Evolutionary conservation across 2,329 filamentous ascomycete species (phyloP).

Genomic region (Fragosphaeria purpurea): DNA sequence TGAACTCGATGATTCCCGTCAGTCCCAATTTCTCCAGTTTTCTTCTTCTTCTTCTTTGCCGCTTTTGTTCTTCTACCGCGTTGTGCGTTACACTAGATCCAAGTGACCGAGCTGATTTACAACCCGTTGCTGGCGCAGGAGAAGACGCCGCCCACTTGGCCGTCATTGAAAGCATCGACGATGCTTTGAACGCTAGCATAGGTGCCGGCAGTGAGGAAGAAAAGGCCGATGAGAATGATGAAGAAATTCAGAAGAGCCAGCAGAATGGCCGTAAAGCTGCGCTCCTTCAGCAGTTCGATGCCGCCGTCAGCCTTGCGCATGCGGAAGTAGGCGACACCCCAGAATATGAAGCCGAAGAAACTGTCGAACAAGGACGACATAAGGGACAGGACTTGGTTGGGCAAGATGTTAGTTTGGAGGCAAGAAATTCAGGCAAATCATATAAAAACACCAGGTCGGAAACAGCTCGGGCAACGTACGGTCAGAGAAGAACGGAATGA

Average conservation of each 20-base stretch:
- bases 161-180: conserved; percentile 57
- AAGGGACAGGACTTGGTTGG: conserved; percentile 45
- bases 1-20: too few relatives aligned
- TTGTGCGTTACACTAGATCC: too few relatives aligned
- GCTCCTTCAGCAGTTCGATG: conserved; percentile 38
- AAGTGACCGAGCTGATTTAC: conserved; percentile 20
- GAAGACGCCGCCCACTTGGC: conserved; percentile 61
- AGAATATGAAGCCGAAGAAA: conserved; percentile 94
- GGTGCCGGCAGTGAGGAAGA: conserved; percentile 74
- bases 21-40: too few relatives aligned
- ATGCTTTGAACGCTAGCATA: conserved; percentile 70
- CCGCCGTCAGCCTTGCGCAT: conserved; percentile 60
- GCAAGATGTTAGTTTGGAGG: neutral
- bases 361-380: conserved; percentile 89
- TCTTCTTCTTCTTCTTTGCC: too few relatives aligned
- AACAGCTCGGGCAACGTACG: conserved; percentile 28
- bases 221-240: conserved; percentile 65
- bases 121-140: conserved; percentile 61
- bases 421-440: too few relatives aligned
- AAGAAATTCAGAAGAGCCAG: conserved; percentile 58
- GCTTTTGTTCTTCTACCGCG: too few relatives aligned
- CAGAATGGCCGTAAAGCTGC: conserved; percentile 40
- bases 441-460: conserved; percentile 23
- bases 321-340: conserved; percentile 70
- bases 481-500: conserved; percentile 88